phyloP scores from a whole-genome alignment of 2,329 filamentous ascomycete species.

The Chaetomiaceae sp. region DNA sequence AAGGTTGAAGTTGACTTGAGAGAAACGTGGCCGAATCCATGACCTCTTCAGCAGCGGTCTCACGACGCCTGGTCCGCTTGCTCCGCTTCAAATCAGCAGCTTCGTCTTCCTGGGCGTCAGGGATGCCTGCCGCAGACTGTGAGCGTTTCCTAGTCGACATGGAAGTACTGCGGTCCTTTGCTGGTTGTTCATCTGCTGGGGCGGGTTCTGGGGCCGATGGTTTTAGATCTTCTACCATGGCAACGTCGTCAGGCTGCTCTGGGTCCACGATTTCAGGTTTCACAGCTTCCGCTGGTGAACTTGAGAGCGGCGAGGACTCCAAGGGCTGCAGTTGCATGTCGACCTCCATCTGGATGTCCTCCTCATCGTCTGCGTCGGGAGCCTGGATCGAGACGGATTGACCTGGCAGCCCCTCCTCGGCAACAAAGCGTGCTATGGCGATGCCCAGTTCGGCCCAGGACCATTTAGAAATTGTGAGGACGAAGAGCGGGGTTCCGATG shows the following conservation, averaged over 20 bases:
- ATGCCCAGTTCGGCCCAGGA: conserved; percentile 43
- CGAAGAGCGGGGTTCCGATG: conserved; percentile 20
- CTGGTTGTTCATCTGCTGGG: conserved; percentile 11
- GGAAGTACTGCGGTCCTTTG: conserved; percentile 35
- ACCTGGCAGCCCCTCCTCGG: conserved; percentile 33
- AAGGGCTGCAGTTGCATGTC: conserved; percentile 32
- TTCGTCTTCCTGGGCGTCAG: conserved; percentile 54
- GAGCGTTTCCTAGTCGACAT: conserved; percentile 53
- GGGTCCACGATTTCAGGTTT: conserved; percentile 2
- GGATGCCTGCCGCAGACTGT: conserved; percentile 56
- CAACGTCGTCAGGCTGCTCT: conserved; percentile 8
- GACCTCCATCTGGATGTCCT: conserved; percentile 37
- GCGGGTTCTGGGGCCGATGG: conserved; percentile 3
- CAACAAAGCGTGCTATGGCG: conserved; percentile 35
- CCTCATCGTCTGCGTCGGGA: conserved; percentile 35
- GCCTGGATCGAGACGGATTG: conserved; percentile 34
- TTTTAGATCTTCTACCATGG: conserved; percentile 12
- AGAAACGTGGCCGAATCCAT: conserved; percentile 49
- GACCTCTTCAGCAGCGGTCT: conserved; percentile 50
- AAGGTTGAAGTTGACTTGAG: conserved; percentile 52
- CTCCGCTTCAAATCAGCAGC: conserved; percentile 55
- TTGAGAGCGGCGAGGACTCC: conserved; percentile 7
- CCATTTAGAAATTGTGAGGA: conserved; percentile 30
- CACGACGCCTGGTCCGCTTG: conserved; percentile 59
- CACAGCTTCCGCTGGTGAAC: conserved; percentile 4